Percentiles rank a stretch among this genome's conserved stretches.
Evolutionary conservation across 2,329 filamentous ascomycete genomes (phyloP).

Genomic region (Fusarium ramigenum): DNA sequence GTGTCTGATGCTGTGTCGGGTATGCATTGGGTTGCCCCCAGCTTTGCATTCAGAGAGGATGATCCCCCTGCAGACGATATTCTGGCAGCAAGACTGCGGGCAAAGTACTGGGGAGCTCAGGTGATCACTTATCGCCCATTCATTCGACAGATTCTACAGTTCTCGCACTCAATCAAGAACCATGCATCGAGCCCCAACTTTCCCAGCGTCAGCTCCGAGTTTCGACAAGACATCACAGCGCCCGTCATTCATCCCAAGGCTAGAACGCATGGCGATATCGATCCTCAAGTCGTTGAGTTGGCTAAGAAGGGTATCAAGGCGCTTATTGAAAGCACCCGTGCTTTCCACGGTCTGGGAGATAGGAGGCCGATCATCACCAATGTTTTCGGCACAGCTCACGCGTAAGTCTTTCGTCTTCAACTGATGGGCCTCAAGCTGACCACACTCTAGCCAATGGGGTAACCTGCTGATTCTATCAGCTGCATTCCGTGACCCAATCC

Average conservation of each 20-base stretch:
- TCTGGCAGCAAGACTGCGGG: conserved; percentile 82
- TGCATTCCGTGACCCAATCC: conserved; percentile 73
- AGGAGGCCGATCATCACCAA: conserved; percentile 89
- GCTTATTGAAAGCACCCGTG: conserved; percentile 84
- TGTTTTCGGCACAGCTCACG: conserved; percentile 93
- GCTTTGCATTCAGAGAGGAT: conserved; percentile 68
- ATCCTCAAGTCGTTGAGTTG: conserved; percentile 60
- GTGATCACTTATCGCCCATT: conserved; percentile 91
- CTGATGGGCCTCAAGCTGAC: conserved; percentile 16
- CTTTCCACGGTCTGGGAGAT: conserved; percentile 74
- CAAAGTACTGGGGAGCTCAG: conserved; percentile 92
- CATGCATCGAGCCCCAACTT: conserved; percentile 48
- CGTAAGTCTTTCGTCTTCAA: conserved; percentile 68
- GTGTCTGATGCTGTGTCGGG: conserved; percentile 55
- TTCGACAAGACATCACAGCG: conserved; percentile 49
- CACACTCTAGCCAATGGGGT: conserved; percentile 81
- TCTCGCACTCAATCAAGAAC: conserved; percentile 51
- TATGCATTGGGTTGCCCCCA: conserved; percentile 58
- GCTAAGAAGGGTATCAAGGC: conserved; percentile 74
- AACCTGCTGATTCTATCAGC: conserved; percentile 92
- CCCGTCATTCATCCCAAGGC: conserved; percentile 52
- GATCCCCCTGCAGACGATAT: conserved; percentile 80
- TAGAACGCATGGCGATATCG: conserved; percentile 52
- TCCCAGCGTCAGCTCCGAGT: conserved; percentile 47
- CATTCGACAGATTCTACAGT: conserved; percentile 64